A percentile compares a stretch with the other conserved stretches of the same genome.
phyloP scores from a whole-genome alignment of 1,284 basidiomycete species.

The Ganoderma lingzhi region DNA sequence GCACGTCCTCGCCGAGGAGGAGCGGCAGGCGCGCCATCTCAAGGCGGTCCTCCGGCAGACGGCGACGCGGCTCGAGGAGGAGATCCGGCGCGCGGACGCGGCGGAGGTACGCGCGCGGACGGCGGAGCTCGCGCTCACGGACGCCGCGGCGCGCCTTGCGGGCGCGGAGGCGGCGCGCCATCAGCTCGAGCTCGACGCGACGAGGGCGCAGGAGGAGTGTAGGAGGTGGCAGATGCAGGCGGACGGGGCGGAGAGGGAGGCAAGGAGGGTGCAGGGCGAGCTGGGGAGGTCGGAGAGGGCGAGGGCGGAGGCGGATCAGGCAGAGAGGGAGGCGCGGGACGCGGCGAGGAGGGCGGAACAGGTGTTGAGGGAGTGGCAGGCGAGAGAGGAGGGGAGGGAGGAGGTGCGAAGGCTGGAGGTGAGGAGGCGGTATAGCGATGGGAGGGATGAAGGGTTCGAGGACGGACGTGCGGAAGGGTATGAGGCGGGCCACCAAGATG shows the following conservation, averaged over 20 bases:
- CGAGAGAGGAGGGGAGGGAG: constrained; percentile 55
- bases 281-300: constrained; percentile 51
- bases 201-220: constrained; percentile 57
- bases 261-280: constrained; percentile 53
- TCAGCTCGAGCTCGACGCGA: constrained; percentile 53
- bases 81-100: constrained; percentile 60
- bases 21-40: constrained; percentile 63
- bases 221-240: constrained; percentile 56
- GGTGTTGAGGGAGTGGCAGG: constrained; percentile 56
- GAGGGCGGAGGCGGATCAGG: constrained; percentile 56
- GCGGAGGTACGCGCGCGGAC: constrained; percentile 59
- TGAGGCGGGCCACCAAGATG: constrained; percentile 41
- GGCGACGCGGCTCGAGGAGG: constrained; percentile 63
- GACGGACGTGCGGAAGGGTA: constrained; percentile 49
- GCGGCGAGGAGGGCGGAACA: constrained; percentile 54
- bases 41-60: constrained; percentile 62
- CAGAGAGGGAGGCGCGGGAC: constrained; percentile 56
- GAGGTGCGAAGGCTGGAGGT: constrained; percentile 49
- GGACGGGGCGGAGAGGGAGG: constrained; percentile 58
- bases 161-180: constrained; percentile 57
- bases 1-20: constrained; percentile 66
- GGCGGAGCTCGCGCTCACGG: constrained; percentile 58
- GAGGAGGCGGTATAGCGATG: constrained; percentile 50
- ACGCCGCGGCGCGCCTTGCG: constrained; percentile 46
- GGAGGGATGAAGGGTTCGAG: constrained; percentile 51